Conservation (phyloP, 1,284 basidiomycete genomes). For the Ceratobasidium sp. region DNA sequence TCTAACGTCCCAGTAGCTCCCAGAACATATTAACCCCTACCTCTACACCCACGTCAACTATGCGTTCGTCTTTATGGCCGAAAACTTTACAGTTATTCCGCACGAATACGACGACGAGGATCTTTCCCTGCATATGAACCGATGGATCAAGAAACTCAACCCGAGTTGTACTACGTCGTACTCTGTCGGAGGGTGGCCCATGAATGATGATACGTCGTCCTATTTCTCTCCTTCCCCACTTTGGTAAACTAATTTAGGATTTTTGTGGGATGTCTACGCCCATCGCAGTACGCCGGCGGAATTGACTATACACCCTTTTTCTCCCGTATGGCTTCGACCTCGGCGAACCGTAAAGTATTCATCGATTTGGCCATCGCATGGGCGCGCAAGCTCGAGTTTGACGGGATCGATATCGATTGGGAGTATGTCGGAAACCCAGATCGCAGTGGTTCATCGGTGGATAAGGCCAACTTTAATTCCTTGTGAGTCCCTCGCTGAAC, state of each 20-base stretch:
- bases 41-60: constrained; percentile 39
- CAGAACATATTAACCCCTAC: constrained; percentile 39
- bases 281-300: constrained; percentile 30
- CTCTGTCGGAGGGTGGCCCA: constrained; percentile 34
- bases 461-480: constrained; percentile 21
- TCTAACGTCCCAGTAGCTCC: neutral
- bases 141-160: constrained; percentile 35
- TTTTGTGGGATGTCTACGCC: neutral
- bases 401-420: constrained; percentile 34
- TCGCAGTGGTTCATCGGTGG: constrained; percentile 14
- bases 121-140: neutral
- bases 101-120: constrained; percentile 15
- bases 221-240: neutral
- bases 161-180: constrained; percentile 20
- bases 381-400: constrained; percentile 27
- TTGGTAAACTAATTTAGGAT: neutral
- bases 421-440: constrained; percentile 24
- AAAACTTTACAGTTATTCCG: constrained; percentile 14
- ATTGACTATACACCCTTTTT: constrained; percentile 24
- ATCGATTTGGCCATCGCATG: constrained; percentile 16
- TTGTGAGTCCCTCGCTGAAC: neutral
- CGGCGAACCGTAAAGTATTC: constrained; percentile 10
- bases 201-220: constrained; percentile 26
- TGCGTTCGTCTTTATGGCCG: constrained; percentile 35
- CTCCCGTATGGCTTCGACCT: neutral